These are phyloP conservation scores for Citrullus amarus DNA, from an alignment of 306 rosid genomes.

Conservation along the genomic window DNA sequence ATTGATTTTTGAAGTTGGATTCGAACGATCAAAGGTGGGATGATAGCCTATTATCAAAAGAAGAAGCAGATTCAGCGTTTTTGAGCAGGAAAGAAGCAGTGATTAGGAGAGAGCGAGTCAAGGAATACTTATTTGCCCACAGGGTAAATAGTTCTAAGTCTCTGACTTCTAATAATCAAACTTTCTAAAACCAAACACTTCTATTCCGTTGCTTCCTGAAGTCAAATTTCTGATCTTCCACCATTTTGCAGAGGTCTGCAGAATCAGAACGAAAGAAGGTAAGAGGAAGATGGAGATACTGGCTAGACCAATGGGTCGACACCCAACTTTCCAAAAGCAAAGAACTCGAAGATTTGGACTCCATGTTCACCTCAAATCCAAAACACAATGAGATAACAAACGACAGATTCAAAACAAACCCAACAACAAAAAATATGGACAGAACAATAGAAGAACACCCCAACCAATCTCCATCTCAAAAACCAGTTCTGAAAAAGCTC, in stretches of 20 bases:
- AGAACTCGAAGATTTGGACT: constrained; percentile 83
- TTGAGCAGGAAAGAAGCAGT: constrained; percentile 56
- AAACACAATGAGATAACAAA: constrained; percentile 23
- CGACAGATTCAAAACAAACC: constrained; percentile 21
- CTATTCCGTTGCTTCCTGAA: neutral
- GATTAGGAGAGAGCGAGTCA: constrained; percentile 54
- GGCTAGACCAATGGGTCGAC: constrained; percentile 98
- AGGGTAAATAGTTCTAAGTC: constrained; percentile 30
- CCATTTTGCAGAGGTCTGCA: constrained; percentile 60
- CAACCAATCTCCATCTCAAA: constrained; percentile 48
- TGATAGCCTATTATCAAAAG: constrained; percentile 50
- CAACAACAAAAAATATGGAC: constrained; percentile 25
- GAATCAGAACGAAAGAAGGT: constrained; percentile 65
- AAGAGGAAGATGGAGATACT: constrained; percentile 87
- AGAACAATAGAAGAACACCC: constrained; percentile 32
- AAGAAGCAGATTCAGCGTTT: constrained; percentile 45
- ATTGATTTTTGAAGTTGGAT: constrained; percentile 50
- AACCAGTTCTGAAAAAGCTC: constrained; percentile 24
- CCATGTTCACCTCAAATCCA: constrained; percentile 32
- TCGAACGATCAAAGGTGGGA: constrained; percentile 62
- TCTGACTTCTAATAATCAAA: neutral
- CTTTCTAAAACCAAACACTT: neutral
- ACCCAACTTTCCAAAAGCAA: constrained; percentile 80
- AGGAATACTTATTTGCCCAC: constrained; percentile 51
- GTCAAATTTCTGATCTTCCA: constrained; percentile 6